Evolutionary conservation across 768 basidiomycete genomes (phyloP), one percentile per base, ranked within the genome.

Genomic region (Leccinum fibrillosum): DNA sequence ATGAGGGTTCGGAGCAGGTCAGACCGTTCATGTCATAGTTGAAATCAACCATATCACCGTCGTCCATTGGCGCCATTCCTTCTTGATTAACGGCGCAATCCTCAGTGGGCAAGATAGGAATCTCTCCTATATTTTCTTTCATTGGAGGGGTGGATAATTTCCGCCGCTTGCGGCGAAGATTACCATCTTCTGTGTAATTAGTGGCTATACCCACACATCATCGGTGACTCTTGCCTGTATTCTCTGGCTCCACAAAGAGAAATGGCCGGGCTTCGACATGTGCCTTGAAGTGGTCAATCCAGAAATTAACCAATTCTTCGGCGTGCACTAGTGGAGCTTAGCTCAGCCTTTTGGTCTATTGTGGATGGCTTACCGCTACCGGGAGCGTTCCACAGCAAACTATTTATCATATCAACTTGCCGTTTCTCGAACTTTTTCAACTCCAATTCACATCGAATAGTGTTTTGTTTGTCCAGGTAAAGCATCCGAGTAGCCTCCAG

Each of bases 221-320:
- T 35, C 10, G 3, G 32, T 23, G 42, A 51, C 10, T 48, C 42
- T 60, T 67, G 64, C 68, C 66, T 17, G 17, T 47, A 19, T 23
- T 5, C 34, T 54, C 57, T 44, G 54, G 50, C 13, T 54, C 61
- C 28, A 54, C 17, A 15, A 52, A 47, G 52, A 64, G 61, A 25
- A 51, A 80, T 1, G 81, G 80, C 53, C 82, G 81, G 23, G 87
- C 80, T 66, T 88, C 83, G 3, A 90, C 80, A 64, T 88, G 88
- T 1, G 86, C 76, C 64, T 82, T 88, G 72, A 89, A 85, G 64
- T 82, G 86, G 55, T 83, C 80, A 57, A 82, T 75, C 91, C 91
- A 93, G 64, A 92, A 90, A 56, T 86, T 81, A 0, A 83, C 76
- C 45, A 93, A 70, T n/a, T 78, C 79, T 51, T 82, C 81, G 1